These are phyloP conservation scores for Scenedesmus sp. DNA, from an alignment of 163 green algal species.

Conservation along the genomic window DNA sequence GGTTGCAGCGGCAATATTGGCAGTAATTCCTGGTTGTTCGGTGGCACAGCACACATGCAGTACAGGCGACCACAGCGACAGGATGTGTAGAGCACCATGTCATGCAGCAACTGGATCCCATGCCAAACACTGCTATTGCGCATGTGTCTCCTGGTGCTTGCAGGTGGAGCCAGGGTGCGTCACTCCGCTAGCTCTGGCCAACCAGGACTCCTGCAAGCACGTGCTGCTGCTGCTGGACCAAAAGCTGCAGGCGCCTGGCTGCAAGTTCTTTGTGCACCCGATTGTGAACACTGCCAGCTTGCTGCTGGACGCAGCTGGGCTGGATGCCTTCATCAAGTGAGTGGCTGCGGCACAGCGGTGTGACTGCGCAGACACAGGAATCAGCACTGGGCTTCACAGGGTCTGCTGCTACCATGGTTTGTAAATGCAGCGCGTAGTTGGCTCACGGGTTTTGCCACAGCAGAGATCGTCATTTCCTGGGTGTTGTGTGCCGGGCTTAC, in stretches of 20 bases:
- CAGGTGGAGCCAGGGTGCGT: constrained; percentile 61
- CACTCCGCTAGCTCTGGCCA: constrained; percentile 60
- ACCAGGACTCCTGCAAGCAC: constrained; percentile 45
- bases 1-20: no score
- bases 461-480: not conserved
- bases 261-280: constrained; percentile 71
- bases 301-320: constrained; percentile 53
- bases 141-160: not conserved
- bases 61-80: not conserved
- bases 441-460: not conserved
- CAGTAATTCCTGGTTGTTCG: no score
- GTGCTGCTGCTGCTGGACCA: constrained; percentile 62
- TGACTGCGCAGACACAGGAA: not conserved
- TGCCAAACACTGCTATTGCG: not conserved
- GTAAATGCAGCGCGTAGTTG: not conserved
- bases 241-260: constrained; percentile 38
- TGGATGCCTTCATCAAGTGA: constrained; percentile 71
- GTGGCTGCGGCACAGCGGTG: not conserved
- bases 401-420: not conserved
- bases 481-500: no score
- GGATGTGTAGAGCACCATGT: not conserved
- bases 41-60: not conserved
- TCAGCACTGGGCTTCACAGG: not conserved
- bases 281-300: constrained; percentile 68
- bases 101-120: not conserved